Conservation (phyloP, 1,139 yeast genomes). For the Sugiyamaella japonica region DNA sequence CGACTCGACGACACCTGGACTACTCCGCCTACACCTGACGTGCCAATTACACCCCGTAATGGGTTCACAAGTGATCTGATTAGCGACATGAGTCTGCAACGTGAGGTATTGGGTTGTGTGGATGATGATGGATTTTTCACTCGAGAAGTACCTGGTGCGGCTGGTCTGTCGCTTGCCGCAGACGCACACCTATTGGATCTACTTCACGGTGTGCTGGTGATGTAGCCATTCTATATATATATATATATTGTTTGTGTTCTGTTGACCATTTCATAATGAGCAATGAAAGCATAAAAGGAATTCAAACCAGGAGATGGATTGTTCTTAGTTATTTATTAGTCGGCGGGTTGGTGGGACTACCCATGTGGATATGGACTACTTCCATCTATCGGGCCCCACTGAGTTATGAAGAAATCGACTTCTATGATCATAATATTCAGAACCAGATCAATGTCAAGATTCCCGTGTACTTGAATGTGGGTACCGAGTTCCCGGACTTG, state of each 20-base stretch:
- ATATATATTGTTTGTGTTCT: background rate
- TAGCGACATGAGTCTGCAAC: background rate
- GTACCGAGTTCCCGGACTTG: constrained; percentile 45
- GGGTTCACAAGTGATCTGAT: constrained; percentile 1
- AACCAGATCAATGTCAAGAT: constrained; percentile 47
- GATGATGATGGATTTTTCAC: no score
- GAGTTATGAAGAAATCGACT: constrained; percentile 56
- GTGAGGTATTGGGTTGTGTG: no score
- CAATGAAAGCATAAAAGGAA: background rate
- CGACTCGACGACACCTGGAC: background rate
- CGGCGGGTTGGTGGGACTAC: constrained; percentile 55
- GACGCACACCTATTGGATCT: no score
- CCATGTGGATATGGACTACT: constrained; percentile 72
- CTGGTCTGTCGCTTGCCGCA: no score
- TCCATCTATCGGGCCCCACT: constrained; percentile 72
- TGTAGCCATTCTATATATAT: no score
- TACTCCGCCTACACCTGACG: background rate
- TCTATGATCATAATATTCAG: constrained; percentile 43
- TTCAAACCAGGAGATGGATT: constrained; percentile 14
- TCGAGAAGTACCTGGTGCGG: no score
- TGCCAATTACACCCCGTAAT: background rate
- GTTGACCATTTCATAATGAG: background rate
- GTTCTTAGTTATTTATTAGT: constrained; percentile 12
- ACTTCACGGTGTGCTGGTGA: no score
- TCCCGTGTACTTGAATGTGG: constrained; percentile 54